Evolutionary conservation across 1,284 basidiomycete genomes (phyloP).

Genomic region (Malassezia vespertilionis): DNA sequence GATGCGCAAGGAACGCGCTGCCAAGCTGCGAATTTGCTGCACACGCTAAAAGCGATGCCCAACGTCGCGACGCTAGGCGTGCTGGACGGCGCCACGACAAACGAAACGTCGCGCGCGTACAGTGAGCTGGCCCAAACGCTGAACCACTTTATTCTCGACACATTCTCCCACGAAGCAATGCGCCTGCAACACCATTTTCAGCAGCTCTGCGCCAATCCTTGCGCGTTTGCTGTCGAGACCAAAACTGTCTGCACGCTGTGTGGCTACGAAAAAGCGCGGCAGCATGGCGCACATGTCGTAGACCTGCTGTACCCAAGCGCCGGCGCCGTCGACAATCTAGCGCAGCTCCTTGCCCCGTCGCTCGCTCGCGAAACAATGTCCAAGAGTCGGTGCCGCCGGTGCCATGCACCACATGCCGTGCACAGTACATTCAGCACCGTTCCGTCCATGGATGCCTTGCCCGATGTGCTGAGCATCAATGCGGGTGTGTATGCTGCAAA

Average conservation of each 20-base stretch:
- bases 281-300: conserved; percentile 49
- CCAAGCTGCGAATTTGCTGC: conserved; percentile 91
- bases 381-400: conserved; percentile 72
- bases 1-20: conserved; percentile 89
- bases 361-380: conserved; percentile 69
- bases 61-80: conserved; percentile 78
- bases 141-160: conserved; percentile 80
- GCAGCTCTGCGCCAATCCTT: conserved; percentile 14
- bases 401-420: conserved; percentile 60
- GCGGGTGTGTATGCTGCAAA: conserved; percentile 70
- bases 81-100: conserved; percentile 67
- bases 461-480: conserved; percentile 78
- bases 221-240: conserved; percentile 19
- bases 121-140: conserved; percentile 83
- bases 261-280: conserved; percentile 57
- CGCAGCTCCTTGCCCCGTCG: conserved; percentile 63
- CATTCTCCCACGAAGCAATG: conserved; percentile 25
- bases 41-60: conserved; percentile 64
- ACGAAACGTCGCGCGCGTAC: conserved; percentile 52
- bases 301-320: conserved; percentile 72
- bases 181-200: neutral
- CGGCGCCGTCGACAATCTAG: conserved; percentile 53
- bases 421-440: conserved; percentile 66
- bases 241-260: conserved; percentile 64
- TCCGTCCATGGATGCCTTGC: conserved; percentile 53